These are phyloP conservation scores for Solanum commersonii DNA, from an alignment of 257 asterid species.

Conservation along the genomic window DNA sequence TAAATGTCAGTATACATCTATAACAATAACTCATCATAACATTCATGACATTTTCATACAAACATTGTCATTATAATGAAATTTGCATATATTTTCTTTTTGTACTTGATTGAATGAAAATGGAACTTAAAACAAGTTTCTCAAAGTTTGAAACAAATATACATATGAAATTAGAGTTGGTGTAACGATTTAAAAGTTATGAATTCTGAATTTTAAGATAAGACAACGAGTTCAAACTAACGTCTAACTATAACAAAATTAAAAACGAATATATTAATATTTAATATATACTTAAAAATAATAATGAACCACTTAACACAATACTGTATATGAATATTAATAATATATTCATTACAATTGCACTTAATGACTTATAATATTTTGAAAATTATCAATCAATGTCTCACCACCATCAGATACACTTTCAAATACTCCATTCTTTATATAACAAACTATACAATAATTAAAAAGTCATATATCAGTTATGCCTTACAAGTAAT, in stretches of 20 bases:
- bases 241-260: not conserved
- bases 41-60: not conserved
- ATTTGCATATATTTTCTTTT: too few species aligned
- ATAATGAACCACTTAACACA: not conserved
- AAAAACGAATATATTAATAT: not conserved
- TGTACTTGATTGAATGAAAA: not conserved
- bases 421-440: not conserved
- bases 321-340: not conserved
- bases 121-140: not conserved
- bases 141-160: not conserved
- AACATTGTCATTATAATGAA: not conserved
- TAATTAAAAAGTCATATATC: not conserved
- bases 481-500: not conserved
- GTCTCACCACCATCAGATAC: too few species aligned
- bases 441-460: not conserved
- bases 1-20: too few species aligned
- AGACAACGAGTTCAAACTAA: not conserved
- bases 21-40: not conserved
- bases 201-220: not conserved
- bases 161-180: not conserved
- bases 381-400: too few species aligned
- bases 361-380: not conserved
- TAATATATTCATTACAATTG: not conserved
- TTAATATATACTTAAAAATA: not conserved
- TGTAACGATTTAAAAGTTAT: not conserved